phyloP scores from a whole-genome alignment of 2,329 filamentous ascomycete genomes.

The Plenodomus lindquistii region DNA sequence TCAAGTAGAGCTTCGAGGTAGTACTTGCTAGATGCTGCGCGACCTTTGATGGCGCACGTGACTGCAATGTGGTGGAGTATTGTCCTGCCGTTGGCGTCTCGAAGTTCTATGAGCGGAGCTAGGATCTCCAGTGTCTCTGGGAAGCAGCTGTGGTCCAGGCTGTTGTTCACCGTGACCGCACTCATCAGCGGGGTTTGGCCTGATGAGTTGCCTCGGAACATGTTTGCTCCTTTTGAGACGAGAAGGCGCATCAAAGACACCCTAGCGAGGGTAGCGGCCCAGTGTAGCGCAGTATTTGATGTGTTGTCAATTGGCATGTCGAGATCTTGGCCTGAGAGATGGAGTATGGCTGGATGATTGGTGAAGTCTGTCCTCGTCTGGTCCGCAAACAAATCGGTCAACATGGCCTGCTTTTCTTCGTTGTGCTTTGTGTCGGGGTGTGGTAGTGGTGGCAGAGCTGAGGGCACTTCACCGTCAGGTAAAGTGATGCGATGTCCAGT shows the following conservation, averaged over 20 bases:
- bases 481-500: constrained; percentile 51
- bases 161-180: constrained; percentile 91
- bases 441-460: constrained; percentile 67
- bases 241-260: constrained; percentile 80
- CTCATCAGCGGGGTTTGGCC: constrained; percentile 94
- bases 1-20: constrained; percentile 94
- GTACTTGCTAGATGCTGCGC: constrained; percentile 88
- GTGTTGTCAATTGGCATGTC: constrained; percentile 91
- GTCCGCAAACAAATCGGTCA: constrained; percentile 67
- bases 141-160: constrained; percentile 87
- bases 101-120: constrained; percentile 85
- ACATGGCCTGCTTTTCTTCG: constrained; percentile 81
- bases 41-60: constrained; percentile 91
- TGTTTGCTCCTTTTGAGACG: constrained; percentile 81
- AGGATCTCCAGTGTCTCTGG: constrained; percentile 87
- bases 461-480: constrained; percentile 57
- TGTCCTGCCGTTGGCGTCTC: constrained; percentile 86
- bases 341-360: constrained; percentile 75
- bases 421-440: constrained; percentile 64
- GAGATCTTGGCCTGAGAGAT: constrained; percentile 76
- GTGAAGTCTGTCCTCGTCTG: constrained; percentile 69
- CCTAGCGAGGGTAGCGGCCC: constrained; percentile 90
- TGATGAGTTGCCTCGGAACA: constrained; percentile 82
- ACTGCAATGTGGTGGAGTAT: constrained; percentile 96
- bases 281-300: constrained; percentile 88